Evolutionary conservation across 768 basidiomycete genomes (phyloP).

Genomic region (Mycena sanguinolenta): DNA sequence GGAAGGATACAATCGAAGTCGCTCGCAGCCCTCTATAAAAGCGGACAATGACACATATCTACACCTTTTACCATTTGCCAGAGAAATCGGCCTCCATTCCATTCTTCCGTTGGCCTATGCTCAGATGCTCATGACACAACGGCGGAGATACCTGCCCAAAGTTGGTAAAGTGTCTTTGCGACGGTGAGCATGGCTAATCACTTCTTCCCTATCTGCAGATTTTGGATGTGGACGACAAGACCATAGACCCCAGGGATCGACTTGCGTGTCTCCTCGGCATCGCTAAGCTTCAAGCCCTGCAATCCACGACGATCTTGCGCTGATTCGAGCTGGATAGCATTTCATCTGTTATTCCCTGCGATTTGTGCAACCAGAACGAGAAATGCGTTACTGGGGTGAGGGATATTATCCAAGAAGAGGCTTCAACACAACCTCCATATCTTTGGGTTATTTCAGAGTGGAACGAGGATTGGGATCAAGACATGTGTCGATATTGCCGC

Average conservation of each 20-base stretch:
- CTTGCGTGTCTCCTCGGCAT: slow-evolving; percentile 16
- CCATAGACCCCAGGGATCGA: neutral
- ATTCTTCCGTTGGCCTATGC: slow-evolving; percentile 17
- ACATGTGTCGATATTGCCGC: slow-evolving; percentile 1
- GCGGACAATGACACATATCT: neutral
- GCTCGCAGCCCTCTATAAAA: neutral
- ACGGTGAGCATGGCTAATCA: neutral
- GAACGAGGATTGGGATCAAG: slow-evolving; percentile 3
- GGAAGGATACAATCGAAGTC: neutral
- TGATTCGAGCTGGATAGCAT: neutral
- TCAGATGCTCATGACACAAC: neutral
- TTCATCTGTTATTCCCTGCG: neutral
- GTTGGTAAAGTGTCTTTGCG: neutral
- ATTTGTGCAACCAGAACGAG: neutral
- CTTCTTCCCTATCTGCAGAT: neutral
- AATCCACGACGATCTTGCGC: neutral
- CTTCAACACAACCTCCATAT: neutral
- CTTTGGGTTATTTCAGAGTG: neutral
- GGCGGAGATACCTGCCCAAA: slow-evolving; percentile 6
- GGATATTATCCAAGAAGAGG: neutral
- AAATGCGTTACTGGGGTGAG: neutral
- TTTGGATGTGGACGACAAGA: neutral
- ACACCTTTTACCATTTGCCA: neutral
- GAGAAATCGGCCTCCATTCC: slow-evolving; percentile 26
- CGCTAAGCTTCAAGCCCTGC: slow-evolving; percentile 1